Evolutionary conservation across 139 green algal genomes (phyloP).

Genomic region (Raphidocelis subcapitata): DNA sequence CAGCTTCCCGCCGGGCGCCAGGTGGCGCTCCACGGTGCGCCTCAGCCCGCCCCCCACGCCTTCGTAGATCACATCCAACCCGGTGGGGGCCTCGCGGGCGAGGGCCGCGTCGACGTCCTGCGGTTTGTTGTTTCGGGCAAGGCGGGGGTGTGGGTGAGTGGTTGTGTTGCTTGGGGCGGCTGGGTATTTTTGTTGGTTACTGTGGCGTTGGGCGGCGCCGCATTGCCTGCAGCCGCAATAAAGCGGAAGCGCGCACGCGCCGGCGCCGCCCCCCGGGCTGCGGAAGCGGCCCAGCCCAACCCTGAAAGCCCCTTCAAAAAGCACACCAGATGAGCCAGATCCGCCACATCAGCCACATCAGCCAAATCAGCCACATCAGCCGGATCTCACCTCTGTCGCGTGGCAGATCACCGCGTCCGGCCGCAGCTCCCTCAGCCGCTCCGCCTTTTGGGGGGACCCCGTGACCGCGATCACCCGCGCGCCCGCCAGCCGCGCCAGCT

Average conservation of each 20-base stretch:
- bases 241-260: too few relatives aligned
- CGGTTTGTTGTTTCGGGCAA: neutral
- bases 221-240: too few relatives aligned
- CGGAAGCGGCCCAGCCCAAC: too few relatives aligned
- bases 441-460: conserved; percentile 41
- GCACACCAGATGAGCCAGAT: too few relatives aligned
- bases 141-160: too few relatives aligned
- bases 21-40: conserved; percentile 33
- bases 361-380: too few relatives aligned
- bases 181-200: too few relatives aligned
- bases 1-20: conserved; percentile 50
- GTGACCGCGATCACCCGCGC: conserved; percentile 44
- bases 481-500: conserved; percentile 57
- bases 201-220: too few relatives aligned
- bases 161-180: too few relatives aligned
- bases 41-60: conserved; percentile 67
- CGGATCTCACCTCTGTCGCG: conserved; percentile 14
- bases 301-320: too few relatives aligned
- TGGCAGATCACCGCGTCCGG: conserved; percentile 44
- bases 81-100: conserved; percentile 27
- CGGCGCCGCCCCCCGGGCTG: too few relatives aligned
- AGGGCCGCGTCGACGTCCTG: conserved; percentile 55
- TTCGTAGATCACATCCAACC: conserved; percentile 68
- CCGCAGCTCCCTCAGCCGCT: conserved; percentile 32
- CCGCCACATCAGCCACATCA: too few relatives aligned